Base-by-base conservation (phyloP, 2,329 filamentous ascomycete species). In the Pseudogymnoascus sp. region DNA sequence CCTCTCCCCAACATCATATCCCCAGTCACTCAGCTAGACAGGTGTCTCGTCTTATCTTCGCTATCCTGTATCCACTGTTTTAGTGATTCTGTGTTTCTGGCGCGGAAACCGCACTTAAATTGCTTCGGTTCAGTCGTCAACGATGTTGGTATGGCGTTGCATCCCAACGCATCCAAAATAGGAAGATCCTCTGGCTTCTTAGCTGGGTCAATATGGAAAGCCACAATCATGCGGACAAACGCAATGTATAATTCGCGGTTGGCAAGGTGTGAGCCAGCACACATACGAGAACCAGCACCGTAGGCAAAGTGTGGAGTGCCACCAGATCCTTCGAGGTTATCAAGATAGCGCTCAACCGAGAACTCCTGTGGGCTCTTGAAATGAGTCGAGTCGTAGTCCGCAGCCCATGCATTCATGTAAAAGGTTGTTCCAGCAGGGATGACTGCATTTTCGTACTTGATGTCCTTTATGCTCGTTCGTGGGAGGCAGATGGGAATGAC, bases 401-500 rank as follows among this genome's bases (percentile, higher is more conserved):
- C 88, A 1, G 86, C 87, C 72, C 87, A 91, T 8, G 88, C 86
- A 67, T 87, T 91, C 88, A 93, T 87, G 74, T 91, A 91, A 67
- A 93, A 91, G 1, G 86, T 90, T 0, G 87, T 91, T 1, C 88
- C 87, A 0, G 88, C 81, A 0, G 90, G 90, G 37, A 94, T 89
- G 1, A 79, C 75, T 0, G 83, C 77, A 14, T 83, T 83, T 22
- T 88, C 78, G 74, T 86, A 92, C 3, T 81, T 77, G 61, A 93
- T 89, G 64, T 89, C 85, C 66, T 86, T 88, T 70, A 89, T 87
- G 63, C 79, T 88, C 14, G 83, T 83, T 3, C 90, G 79, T 0
- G 90, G 90, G 0, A 94, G 78, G 67, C 85, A 90, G 67, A 94
- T 87, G 1, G 89, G 88, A 65, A 92, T 89, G 30, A 93, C 89